Conservation (phyloP, 768 basidiomycete genomes). For the Suillus subluteus region DNA sequence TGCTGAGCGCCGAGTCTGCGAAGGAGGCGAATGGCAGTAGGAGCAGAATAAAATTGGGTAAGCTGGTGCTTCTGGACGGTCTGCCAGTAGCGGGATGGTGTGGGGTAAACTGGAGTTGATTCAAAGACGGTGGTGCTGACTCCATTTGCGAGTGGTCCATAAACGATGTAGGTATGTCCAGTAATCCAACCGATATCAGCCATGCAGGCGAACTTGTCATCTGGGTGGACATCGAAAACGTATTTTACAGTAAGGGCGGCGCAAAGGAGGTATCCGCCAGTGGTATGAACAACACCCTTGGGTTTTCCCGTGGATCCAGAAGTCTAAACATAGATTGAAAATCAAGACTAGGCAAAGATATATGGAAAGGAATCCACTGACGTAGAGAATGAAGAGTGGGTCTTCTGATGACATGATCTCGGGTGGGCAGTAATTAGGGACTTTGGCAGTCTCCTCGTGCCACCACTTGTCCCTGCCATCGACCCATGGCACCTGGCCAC, state of each 20-base stretch:
- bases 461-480: slow-evolving; percentile 93
- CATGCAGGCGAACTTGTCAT: slow-evolving; percentile 97
- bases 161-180: slow-evolving; percentile 95
- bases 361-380: slow-evolving; percentile 44
- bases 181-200: slow-evolving; percentile 99
- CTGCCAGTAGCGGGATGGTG: slow-evolving; percentile 96
- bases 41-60: slow-evolving; percentile 95
- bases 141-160: slow-evolving; percentile 89
- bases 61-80: slow-evolving; percentile 90
- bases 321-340: slow-evolving; percentile 54
- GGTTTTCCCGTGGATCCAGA: slow-evolving; percentile 96
- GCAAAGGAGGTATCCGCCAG: slow-evolving; percentile 88
- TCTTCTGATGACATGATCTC: slow-evolving; percentile 93
- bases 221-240: slow-evolving; percentile 97
- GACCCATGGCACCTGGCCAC: slow-evolving; percentile 78
- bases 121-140: slow-evolving; percentile 92
- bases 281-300: slow-evolving; percentile 94
- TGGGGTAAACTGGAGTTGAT: slow-evolving; percentile 95
- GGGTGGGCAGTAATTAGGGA: slow-evolving; percentile 85
- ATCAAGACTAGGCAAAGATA: slow-evolving; percentile 5
- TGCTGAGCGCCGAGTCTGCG: slow-evolving; percentile 85
- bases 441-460: slow-evolving; percentile 88
- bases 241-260: slow-evolving; percentile 94
- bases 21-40: slow-evolving; percentile 93
- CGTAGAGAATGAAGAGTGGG: slow-evolving; percentile 98